Evolutionary conservation across 495 filamentous ascomycete genomes (phyloP), one percentile per base, ranked within the genome.

Genomic region (Penicillium bovifimosum): DNA sequence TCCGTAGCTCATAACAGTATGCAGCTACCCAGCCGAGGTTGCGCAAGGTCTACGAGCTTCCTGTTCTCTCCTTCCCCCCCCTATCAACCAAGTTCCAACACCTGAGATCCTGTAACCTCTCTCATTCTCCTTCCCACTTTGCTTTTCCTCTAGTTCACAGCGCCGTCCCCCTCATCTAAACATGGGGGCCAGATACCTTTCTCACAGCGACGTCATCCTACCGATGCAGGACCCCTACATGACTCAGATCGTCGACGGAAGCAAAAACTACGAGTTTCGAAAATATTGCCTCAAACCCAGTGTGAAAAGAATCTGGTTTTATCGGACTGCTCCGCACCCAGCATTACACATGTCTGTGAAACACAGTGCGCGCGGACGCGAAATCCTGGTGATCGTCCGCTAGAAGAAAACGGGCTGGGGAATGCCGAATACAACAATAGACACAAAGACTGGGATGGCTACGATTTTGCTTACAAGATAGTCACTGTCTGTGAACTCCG

Each of bases 341-440:
- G 42, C 24, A 47, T 53, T 33, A 53, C 42, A 9, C 51, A 53
- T 36, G 35, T 53, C 51, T 53, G 51, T 20, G 51, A 53, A 29
- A 48, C 5, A 10, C 17, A 24, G 4, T 32, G 20, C 4, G 51
- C 51, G 2, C 33, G n/a, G 17, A 53, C 51, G 8, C 34, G 42
- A 20, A 41, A 48, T 14, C 0, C 29, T 5, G 35, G 27, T 20
- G 33, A 47, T 29, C 3, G 9, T 9, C 42, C 18, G 18, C 49
- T 52, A 8, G 36, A 40, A 9, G 17, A 40, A 18, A 40, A 40
- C 14, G 36, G 36, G 36, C 14, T 40, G 14, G 36, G 36, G 20
- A 40, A 24, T 18, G 14, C 2, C 17, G 36, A 40, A 20, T 40
- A 11, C 6, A 40, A 40, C 14, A 40, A 0, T 24, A 24, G 17